Conservation (phyloP, 106 monocot genomes). For the Agapanthus africanus region DNA sequence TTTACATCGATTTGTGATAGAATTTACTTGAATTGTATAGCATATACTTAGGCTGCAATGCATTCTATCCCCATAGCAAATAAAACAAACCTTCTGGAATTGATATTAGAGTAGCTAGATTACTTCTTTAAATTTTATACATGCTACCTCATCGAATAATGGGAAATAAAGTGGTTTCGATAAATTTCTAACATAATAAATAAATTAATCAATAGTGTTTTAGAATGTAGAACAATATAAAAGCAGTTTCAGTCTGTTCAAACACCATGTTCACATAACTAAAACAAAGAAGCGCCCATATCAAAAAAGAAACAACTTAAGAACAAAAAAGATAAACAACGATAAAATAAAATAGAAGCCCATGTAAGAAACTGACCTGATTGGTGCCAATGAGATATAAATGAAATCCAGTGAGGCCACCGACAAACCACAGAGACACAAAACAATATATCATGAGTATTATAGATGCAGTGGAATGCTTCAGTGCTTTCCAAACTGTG, state of each 20-base stretch:
- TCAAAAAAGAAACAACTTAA: neutral
- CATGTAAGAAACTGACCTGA: constrained; percentile 42
- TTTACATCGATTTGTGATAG: too few relatives aligned
- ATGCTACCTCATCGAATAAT: too few relatives aligned
- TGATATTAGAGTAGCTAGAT: too few relatives aligned
- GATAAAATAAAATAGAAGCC: neutral
- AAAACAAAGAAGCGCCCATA: neutral
- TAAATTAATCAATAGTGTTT: too few relatives aligned
- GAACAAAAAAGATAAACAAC: neutral
- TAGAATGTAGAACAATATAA: neutral
- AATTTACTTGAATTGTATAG: too few relatives aligned
- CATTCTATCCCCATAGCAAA: too few relatives aligned
- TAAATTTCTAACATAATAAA: too few relatives aligned
- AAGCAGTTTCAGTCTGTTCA: neutral
- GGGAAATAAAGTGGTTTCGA: too few relatives aligned
- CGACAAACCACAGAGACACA: constrained; percentile 89
- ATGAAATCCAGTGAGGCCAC: constrained; percentile 95
- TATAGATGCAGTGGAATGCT: constrained; percentile 67
- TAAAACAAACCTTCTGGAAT: too few relatives aligned
- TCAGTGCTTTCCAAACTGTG: constrained; percentile 92
- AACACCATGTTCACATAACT: neutral
- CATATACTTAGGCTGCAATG: too few relatives aligned
- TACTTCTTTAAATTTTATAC: too few relatives aligned
- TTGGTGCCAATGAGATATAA: constrained; percentile 92
- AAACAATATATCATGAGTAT: constrained; percentile 78